These are phyloP conservation scores for Cinnamomum micranthum DNA, from an alignment of 164 flowering plant species.

Conservation along the genomic window DNA sequence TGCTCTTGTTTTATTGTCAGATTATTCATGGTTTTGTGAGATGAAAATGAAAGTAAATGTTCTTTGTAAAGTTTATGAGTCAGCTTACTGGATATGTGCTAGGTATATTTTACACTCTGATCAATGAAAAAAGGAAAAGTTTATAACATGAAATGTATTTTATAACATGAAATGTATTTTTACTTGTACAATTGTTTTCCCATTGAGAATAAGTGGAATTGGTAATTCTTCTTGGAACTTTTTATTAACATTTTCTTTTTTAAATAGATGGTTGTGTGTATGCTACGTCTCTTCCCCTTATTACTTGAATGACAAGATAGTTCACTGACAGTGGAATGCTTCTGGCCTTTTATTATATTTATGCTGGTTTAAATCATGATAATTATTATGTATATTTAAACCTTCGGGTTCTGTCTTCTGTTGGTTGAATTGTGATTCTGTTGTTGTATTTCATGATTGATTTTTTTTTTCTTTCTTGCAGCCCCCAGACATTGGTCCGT, in stretches of 20 bases:
- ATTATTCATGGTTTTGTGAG: too few species aligned
- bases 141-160: neutral
- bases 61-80: too few species aligned
- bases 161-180: neutral
- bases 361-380: neutral
- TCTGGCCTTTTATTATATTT: neutral
- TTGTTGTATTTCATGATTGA: neutral
- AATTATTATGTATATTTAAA: neutral
- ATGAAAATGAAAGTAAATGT: too few species aligned
- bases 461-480: slow-evolving; percentile 35
- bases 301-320: neutral
- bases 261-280: neutral
- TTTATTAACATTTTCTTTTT: too few species aligned
- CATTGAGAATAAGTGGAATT: too few species aligned
- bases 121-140: neutral
- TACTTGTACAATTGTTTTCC: neutral
- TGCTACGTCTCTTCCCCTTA: neutral
- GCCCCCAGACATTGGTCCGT: slow-evolving; percentile 96
- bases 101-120: neutral
- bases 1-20: too few species aligned
- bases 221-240: neutral
- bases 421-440: neutral
- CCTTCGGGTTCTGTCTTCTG: neutral
- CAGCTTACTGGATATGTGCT: neutral
- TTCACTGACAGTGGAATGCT: neutral